These are phyloP conservation scores for Hypoxylon rubiginosum DNA, from an alignment of 2,329 filamentous ascomycete species.

Conservation along the genomic window DNA sequence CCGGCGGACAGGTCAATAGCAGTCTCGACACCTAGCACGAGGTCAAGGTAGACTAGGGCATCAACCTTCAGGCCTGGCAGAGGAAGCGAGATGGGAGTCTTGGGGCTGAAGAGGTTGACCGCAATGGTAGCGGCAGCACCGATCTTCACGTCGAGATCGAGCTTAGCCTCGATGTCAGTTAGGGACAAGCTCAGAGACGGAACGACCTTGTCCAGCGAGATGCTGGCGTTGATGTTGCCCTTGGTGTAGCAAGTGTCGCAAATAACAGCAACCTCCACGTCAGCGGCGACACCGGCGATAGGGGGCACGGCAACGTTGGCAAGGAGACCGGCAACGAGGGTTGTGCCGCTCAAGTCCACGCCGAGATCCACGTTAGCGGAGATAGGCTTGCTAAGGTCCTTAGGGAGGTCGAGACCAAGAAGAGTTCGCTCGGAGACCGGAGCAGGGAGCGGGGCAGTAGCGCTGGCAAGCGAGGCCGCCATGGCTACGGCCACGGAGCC, in stretches of 20 bases:
- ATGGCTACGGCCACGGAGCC: constrained; percentile 51
- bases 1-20: constrained; percentile 65
- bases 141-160: constrained; percentile 63
- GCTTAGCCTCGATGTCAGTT: constrained; percentile 64
- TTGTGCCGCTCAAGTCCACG: constrained; percentile 46
- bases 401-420: constrained; percentile 34
- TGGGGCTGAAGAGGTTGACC: constrained; percentile 63
- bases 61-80: constrained; percentile 61
- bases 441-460: constrained; percentile 38
- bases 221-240: constrained; percentile 61
- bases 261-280: constrained; percentile 52
- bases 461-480: constrained; percentile 49
- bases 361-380: constrained; percentile 44
- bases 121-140: constrained; percentile 63
- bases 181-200: constrained; percentile 63
- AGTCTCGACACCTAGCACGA: constrained; percentile 64
- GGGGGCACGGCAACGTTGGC: constrained; percentile 57
- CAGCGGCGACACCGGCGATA: constrained; percentile 46
- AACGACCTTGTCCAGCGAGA: constrained; percentile 57
- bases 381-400: constrained; percentile 45
- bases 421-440: constrained; percentile 34
- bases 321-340: constrained; percentile 47
- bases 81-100: constrained; percentile 59
- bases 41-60: constrained; percentile 64
- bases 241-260: constrained; percentile 65